Percentiles rank a stretch among this genome's conserved stretches.
phyloP scores from a whole-genome alignment of 2,329 filamentous ascomycete genomes.

The Aspergillus proliferans region DNA sequence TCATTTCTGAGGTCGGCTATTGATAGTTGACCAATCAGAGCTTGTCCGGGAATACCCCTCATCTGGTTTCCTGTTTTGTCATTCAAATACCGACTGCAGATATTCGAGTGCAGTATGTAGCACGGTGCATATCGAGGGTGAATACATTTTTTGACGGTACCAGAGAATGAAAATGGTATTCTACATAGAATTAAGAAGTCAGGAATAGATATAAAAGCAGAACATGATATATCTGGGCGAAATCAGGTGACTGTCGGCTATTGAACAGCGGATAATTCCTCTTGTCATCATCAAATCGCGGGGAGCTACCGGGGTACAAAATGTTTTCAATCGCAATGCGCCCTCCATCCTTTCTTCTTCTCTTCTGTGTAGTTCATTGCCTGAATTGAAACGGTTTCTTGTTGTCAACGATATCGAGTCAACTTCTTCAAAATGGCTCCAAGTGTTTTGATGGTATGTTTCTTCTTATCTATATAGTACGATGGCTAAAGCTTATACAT shows the following conservation, averaged over 20 bases:
- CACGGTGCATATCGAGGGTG: too few relatives aligned
- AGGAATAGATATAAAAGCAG: too few relatives aligned
- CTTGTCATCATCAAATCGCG: background rate
- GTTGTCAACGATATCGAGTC: background rate
- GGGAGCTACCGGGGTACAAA: background rate
- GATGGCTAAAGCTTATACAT: constrained; percentile 5
- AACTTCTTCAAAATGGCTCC: constrained; percentile 46
- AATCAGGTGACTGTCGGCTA: constrained; percentile 16
- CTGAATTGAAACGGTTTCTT: background rate
- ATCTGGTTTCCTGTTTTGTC: too few relatives aligned
- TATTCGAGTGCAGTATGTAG: too few relatives aligned
- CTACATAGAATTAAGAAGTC: too few relatives aligned
- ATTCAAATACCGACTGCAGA: too few relatives aligned
- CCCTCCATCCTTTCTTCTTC: constrained; percentile 4
- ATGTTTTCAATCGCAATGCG: background rate
- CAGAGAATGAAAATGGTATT: too few relatives aligned
- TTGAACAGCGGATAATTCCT: constrained; percentile 11
- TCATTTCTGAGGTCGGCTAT: too few relatives aligned
- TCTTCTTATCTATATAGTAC: constrained; percentile 6
- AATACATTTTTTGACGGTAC: too few relatives aligned
- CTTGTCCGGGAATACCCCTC: too few relatives aligned
- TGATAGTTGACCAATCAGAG: too few relatives aligned
- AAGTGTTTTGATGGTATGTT: constrained; percentile 62
- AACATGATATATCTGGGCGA: too few relatives aligned
- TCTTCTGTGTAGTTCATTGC: background rate